A percentile compares a stretch with the other conserved stretches of the same genome.
These are phyloP conservation scores for Emericellopsis atlantica DNA, from an alignment of 2,329 filamentous ascomycete species.

Conservation along the genomic window DNA sequence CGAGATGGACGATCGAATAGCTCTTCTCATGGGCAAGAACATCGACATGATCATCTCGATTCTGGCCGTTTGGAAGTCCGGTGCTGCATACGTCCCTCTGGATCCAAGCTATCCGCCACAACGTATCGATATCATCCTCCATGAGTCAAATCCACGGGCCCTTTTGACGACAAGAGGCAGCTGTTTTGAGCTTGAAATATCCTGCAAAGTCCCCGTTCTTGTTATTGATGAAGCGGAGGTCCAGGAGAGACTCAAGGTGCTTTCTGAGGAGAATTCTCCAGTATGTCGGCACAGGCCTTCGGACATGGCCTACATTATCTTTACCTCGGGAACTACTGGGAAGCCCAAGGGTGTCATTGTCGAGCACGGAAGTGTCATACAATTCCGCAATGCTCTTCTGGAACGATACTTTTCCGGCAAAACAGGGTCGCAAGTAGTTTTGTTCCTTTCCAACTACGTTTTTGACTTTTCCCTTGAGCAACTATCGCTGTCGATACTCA, in stretches of 20 bases:
- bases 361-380: slow-evolving; percentile 3
- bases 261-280: neutral
- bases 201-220: neutral
- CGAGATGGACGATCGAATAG: neutral
- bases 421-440: neutral
- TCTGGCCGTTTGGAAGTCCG: neutral
- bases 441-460: slow-evolving; percentile 5
- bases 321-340: slow-evolving; percentile 6
- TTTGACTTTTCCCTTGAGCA: slow-evolving; percentile 4
- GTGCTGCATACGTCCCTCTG: neutral
- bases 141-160: neutral
- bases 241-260: neutral
- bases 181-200: neutral
- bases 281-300: neutral
- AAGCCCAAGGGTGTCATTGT: slow-evolving; percentile 6
- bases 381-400: slow-evolving; percentile 1
- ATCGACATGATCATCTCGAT: neutral
- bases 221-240: neutral
- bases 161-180: neutral
- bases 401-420: slow-evolving; percentile 3
- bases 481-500: neutral
- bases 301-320: slow-evolving; percentile 6
- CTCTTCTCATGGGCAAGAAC: neutral
- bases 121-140: neutral
- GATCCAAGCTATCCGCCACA: neutral